A percentile compares a stretch with the other conserved stretches of the same genome.
Conservation (phyloP, 306 rosid species). For the Malus sieversii region DNA sequence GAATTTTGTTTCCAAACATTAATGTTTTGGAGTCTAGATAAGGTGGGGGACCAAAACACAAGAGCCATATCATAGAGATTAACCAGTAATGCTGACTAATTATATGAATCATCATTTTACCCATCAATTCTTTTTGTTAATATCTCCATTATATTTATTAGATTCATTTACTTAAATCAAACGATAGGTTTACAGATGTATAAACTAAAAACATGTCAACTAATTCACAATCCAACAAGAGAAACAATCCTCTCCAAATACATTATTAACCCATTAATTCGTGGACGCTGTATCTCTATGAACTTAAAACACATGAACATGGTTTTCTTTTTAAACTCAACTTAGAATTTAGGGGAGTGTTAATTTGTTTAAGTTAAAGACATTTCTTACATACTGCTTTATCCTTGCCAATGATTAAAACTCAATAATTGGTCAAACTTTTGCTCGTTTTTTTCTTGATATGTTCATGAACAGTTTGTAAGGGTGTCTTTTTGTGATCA, state of each 20-base stretch:
- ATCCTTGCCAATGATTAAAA: slow-evolving; percentile 36
- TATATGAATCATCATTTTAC: not conserved
- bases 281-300: not conserved
- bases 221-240: too few relatives aligned
- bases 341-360: not conserved
- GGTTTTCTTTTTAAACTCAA: not conserved
- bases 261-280: not conserved
- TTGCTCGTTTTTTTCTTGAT: slow-evolving; percentile 11
- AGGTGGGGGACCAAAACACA: slow-evolving; percentile 45
- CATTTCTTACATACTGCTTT: not conserved
- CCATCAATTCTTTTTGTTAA: too few relatives aligned
- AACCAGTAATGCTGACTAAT: slow-evolving; percentile 16
- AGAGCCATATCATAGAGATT: slow-evolving; percentile 18
- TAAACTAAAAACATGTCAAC: too few relatives aligned
- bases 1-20: slow-evolving; percentile 10
- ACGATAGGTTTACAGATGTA: too few relatives aligned
- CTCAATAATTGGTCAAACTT: slow-evolving; percentile 14
- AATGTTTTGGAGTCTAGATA: not conserved
- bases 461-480: slow-evolving; percentile 8
- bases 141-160: too few relatives aligned
- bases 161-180: too few relatives aligned
- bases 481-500: slow-evolving; percentile 23
- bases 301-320: not conserved
- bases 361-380: not conserved
- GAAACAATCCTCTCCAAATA: too few relatives aligned